Conservation (phyloP, 371 early-diverging fungal genomes). For the Zychaea mexicana region DNA sequence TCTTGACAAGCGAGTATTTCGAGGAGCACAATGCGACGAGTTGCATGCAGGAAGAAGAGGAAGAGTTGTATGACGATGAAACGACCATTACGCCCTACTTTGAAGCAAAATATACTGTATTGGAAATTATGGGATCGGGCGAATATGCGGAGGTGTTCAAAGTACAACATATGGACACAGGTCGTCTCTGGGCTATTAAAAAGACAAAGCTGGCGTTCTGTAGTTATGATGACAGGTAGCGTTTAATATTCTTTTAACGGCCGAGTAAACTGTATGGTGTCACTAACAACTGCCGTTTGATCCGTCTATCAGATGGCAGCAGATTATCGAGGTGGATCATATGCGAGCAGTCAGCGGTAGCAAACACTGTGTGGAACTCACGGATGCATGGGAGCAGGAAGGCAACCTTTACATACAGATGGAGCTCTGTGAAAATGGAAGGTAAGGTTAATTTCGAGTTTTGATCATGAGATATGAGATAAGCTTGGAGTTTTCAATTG, state of each 20-base stretch:
- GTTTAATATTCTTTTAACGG: no score
- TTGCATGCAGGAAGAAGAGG: slow-evolving; percentile 10
- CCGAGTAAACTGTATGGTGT: slow-evolving; percentile 24
- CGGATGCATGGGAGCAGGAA: slow-evolving; percentile 90
- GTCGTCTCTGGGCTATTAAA: slow-evolving; percentile 76
- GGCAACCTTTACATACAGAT: slow-evolving; percentile 88
- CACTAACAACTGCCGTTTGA: slow-evolving; percentile 37
- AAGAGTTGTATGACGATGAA: slow-evolving; percentile 8
- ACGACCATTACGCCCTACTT: slow-evolving; percentile 28
- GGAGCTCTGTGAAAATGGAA: slow-evolving; percentile 83
- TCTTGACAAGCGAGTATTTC: slow-evolving; percentile 39
- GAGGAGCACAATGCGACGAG: slow-evolving; percentile 15
- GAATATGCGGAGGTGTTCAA: slow-evolving; percentile 81
- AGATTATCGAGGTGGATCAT: slow-evolving; percentile 81
- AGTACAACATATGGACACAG: slow-evolving; percentile 61
- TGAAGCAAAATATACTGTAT: slow-evolving; percentile 29
- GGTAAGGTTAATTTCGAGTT: slow-evolving; percentile 52
- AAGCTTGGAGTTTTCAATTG: slow-evolving; percentile 6
- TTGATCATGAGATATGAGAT: not conserved
- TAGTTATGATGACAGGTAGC: slow-evolving; percentile 69
- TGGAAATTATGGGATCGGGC: slow-evolving; percentile 67
- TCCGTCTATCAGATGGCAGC: slow-evolving; percentile 32
- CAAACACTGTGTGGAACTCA: slow-evolving; percentile 68
- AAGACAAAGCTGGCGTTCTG: slow-evolving; percentile 67
- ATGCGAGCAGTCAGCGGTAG: slow-evolving; percentile 65